These are phyloP conservation scores for Stachybotrys elegans DNA, from an alignment of 2,329 filamentous ascomycete genomes.

Conservation along the genomic window DNA sequence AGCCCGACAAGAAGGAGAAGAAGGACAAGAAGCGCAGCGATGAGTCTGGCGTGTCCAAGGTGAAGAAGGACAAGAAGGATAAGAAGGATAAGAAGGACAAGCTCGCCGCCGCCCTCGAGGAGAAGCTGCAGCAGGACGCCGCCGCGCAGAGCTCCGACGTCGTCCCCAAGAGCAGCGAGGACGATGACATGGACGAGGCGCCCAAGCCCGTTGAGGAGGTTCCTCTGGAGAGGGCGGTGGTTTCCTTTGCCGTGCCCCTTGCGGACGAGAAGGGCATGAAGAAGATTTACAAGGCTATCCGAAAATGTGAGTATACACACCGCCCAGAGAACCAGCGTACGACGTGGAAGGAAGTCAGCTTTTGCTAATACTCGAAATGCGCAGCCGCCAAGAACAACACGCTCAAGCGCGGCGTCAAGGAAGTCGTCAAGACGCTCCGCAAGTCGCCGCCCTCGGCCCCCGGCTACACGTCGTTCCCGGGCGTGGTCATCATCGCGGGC, in stretches of 20 bases:
- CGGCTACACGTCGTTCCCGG: conserved; percentile 57
- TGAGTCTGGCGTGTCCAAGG: conserved; percentile 46
- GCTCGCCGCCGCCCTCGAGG: conserved; percentile 60
- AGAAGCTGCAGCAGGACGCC: conserved; percentile 55
- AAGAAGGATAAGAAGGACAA: conserved; percentile 74
- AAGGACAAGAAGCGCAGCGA: conserved; percentile 58
- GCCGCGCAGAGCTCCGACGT: conserved; percentile 34
- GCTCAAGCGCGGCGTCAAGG: conserved; percentile 96
- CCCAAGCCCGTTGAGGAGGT: conserved; percentile 36
- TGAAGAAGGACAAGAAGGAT: conserved; percentile 56
- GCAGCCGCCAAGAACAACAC: conserved; percentile 91
- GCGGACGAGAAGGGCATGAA: conserved; percentile 72
- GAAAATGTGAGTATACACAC: conserved; percentile 42
- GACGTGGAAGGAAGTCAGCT: no score
- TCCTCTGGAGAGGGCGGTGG: conserved; percentile 53
- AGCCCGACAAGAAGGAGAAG: conserved; percentile 48
- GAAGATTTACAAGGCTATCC: conserved; percentile 54
- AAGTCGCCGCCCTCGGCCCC: conserved; percentile 74
- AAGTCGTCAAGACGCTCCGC: conserved; percentile 96
- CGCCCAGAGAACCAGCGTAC: no score
- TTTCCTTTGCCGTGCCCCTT: conserved; percentile 78
- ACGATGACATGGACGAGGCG: conserved; percentile 41
- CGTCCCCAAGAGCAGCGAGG: conserved; percentile 29
- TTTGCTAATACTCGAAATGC: conserved; percentile 3
- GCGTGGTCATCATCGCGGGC: conserved; percentile 86